Evolutionary conservation across 306 rosid genomes (phyloP).

Genomic region (Sphenostylis stenocarpa): DNA sequence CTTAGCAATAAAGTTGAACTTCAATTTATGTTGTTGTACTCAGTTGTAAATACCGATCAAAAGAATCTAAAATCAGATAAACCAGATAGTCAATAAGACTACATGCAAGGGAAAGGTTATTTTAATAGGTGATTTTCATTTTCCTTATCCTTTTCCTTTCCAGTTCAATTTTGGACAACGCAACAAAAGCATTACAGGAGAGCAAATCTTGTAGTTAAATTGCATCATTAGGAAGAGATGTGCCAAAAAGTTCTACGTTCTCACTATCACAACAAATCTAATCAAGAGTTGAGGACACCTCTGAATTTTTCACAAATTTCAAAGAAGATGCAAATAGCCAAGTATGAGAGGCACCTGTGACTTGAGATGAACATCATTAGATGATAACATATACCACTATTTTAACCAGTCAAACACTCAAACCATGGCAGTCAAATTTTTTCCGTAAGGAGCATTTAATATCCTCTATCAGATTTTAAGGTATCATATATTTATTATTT

Average conservation of each 20-base stretch:
- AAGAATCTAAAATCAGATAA: constrained; percentile 25
- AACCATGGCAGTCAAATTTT: constrained; percentile 8
- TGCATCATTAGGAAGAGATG: constrained; percentile 10
- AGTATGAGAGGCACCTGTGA: neutral
- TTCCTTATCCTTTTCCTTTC: neutral
- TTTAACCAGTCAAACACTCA: neutral
- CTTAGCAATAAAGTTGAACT: constrained; percentile 8
- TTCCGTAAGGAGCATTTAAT: neutral
- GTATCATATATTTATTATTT: no score
- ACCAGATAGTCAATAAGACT: neutral
- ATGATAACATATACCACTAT: neutral
- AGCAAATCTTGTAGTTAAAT: neutral
- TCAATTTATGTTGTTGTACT: neutral
- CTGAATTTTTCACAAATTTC: neutral
- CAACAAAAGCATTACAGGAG: neutral
- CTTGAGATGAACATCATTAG: neutral
- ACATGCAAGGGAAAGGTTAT: neutral
- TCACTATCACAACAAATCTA: constrained; percentile 4
- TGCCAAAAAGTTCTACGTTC: constrained; percentile 13
- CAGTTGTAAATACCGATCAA: neutral
- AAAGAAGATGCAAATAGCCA: neutral
- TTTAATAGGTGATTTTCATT: constrained; percentile 20
- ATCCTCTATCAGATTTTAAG: neutral
- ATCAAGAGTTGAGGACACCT: neutral
- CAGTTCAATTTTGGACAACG: constrained; percentile 25